Evolutionary conservation across 805 yeast genomes (phyloP).

Genomic region (Wickerhamiella alocasiicola): DNA sequence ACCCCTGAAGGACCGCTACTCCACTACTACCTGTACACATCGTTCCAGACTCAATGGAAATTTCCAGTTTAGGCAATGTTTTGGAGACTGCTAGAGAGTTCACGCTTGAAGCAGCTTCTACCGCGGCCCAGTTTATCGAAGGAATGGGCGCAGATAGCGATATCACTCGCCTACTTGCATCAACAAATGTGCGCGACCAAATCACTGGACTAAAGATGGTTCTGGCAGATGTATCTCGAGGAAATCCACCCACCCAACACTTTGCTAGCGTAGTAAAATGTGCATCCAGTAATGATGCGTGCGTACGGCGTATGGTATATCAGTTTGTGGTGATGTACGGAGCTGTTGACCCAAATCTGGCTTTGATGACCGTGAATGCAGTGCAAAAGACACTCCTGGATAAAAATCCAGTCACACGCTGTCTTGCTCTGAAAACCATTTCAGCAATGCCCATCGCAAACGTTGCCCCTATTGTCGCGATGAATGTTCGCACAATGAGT

Average conservation of each 20-base stretch:
- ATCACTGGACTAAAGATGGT: slow-evolving; percentile 49
- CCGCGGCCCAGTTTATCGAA: slow-evolving; percentile 49
- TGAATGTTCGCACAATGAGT: slow-evolving; percentile 57
- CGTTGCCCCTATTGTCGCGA: slow-evolving; percentile 61
- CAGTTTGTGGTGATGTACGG: slow-evolving; percentile 64
- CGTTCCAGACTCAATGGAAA: no score
- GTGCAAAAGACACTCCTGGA: slow-evolving; percentile 75
- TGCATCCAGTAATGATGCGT: slow-evolving; percentile 52
- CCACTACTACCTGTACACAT: no score
- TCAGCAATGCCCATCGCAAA: slow-evolving; percentile 76
- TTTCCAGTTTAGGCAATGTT: slow-evolving; percentile 40
- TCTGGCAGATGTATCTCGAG: slow-evolving; percentile 23
- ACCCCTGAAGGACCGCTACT: no score
- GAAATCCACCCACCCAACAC: slow-evolving; percentile 32
- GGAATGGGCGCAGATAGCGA: slow-evolving; percentile 50
- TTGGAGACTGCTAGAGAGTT: slow-evolving; percentile 69
- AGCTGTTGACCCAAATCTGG: slow-evolving; percentile 76
- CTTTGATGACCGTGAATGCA: slow-evolving; percentile 78
- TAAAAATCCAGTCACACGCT: slow-evolving; percentile 51
- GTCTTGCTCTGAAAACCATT: slow-evolving; percentile 64
- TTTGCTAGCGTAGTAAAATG: slow-evolving; percentile 79
- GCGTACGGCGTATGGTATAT: slow-evolving; percentile 64
- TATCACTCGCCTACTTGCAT: slow-evolving; percentile 50
- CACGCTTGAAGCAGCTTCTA: slow-evolving; percentile 72
- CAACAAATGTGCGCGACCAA: slow-evolving; percentile 54